Percentiles rank a stretch among this genome's conserved stretches.
phyloP scores from a whole-genome alignment of 1,284 basidiomycete species.

The Puccinia hordei region DNA sequence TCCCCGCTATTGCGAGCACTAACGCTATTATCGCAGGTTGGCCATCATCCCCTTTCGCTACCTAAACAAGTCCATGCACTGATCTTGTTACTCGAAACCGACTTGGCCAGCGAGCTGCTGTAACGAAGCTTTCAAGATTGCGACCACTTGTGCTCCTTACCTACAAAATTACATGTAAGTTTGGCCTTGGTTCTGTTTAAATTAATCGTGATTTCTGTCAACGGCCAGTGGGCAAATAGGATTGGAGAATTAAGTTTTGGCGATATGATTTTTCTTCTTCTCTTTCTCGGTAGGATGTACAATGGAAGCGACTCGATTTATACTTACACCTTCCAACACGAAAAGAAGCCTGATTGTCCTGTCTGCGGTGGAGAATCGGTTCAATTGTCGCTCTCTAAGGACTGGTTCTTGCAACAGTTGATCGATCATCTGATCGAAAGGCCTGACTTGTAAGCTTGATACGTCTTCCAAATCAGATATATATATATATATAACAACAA shows the following conservation, averaged over 20 bases:
- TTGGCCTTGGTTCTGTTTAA: conserved; percentile 65
- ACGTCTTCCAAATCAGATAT: no score
- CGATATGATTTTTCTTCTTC: background rate
- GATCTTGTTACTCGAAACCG: no score
- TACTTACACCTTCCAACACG: conserved; percentile 95
- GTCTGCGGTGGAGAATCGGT: conserved; percentile 88
- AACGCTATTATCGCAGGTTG: conserved; percentile 91
- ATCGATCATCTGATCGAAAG: conserved; percentile 81
- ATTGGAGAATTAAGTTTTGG: background rate
- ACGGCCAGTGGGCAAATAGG: conserved; percentile 54
- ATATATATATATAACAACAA: no score
- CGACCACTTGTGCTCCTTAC: conserved; percentile 87
- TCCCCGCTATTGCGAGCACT: conserved; percentile 94
- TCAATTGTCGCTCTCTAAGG: conserved; percentile 69
- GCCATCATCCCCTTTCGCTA: conserved; percentile 56
- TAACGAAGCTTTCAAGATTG: conserved; percentile 98
- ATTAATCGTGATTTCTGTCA: background rate
- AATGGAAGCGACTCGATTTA: conserved; percentile 94
- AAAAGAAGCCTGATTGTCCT: conserved; percentile 87
- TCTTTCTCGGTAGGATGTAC: conserved; percentile 60
- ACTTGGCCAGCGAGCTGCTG: conserved; percentile 81
- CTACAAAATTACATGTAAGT: conserved; percentile 88
- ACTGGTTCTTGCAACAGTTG: conserved; percentile 77
- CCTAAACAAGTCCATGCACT: background rate
- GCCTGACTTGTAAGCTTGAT: conserved; percentile 74